Conservation (phyloP, 1,284 basidiomycete genomes). For the Sanguinoderma infundibulare region DNA sequence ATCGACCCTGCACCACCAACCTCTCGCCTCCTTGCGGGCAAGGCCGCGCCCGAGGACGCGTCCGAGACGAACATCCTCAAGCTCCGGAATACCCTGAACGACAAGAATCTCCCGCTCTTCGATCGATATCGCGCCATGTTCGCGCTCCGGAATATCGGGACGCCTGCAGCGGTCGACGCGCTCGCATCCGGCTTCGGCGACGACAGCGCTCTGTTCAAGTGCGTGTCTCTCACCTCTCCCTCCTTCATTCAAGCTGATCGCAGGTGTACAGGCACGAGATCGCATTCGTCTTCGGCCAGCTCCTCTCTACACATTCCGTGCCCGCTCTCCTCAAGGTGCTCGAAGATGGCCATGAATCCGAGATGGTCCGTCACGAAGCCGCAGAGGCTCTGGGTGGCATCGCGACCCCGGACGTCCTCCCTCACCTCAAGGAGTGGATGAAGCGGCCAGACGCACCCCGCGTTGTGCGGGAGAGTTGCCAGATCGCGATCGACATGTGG, state of each 20-base stretch:
- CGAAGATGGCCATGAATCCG: conserved; percentile 75
- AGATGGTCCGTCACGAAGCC: conserved; percentile 99
- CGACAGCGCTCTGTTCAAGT: conserved; percentile 92
- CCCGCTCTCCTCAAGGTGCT: conserved; percentile 86
- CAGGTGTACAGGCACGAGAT: conserved; percentile 84
- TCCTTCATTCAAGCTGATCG: neutral
- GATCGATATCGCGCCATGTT: conserved; percentile 99
- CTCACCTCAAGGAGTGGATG: conserved; percentile 88
- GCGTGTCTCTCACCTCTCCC: conserved; percentile 29
- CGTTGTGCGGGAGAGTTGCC: conserved; percentile 95
- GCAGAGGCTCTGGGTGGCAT: conserved; percentile 98
- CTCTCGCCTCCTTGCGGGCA: conserved; percentile 59
- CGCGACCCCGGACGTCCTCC: conserved; percentile 89
- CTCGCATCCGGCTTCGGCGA: conserved; percentile 91
- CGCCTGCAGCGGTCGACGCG: conserved; percentile 83
- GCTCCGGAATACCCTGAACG: conserved; percentile 73
- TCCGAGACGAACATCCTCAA: conserved; percentile 53
- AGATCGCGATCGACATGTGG: conserved; percentile 98
- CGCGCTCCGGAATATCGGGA: conserved; percentile 89
- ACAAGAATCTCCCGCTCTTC: conserved; percentile 80
- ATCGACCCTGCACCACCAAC: conserved; percentile 94
- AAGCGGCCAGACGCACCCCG: conserved; percentile 76
- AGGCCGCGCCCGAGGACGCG: conserved; percentile 51
- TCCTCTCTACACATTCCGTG: conserved; percentile 89
- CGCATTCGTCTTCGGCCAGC: conserved; percentile 97